A percentile compares a stretch with the other conserved stretches of the same genome.
Evolutionary conservation across 768 basidiomycete genomes (phyloP).

Genomic region (Austroboletus eburneus): DNA sequence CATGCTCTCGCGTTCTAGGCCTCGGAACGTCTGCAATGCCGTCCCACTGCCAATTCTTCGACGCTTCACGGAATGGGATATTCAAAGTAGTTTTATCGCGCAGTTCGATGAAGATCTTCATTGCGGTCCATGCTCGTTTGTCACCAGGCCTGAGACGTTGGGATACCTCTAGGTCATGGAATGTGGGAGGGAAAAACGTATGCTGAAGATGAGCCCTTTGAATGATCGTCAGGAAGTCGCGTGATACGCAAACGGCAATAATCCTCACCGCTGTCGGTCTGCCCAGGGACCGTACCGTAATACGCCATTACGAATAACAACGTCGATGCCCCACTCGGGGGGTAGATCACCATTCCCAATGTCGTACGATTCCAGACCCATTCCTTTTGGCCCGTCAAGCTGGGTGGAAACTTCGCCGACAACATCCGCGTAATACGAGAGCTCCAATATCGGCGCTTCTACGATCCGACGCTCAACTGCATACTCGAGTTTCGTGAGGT

Average conservation of each 20-base stretch:
- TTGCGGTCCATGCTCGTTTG: constrained; percentile 72
- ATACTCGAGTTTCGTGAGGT: constrained; percentile 68
- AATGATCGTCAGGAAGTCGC: constrained; percentile 3
- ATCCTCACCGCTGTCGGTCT: constrained; percentile 77
- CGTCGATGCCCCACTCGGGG: constrained; percentile 92
- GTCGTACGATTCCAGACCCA: constrained; percentile 49
- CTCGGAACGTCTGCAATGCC: constrained; percentile 46
- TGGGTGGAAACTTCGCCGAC: constrained; percentile 67
- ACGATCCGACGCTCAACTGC: constrained; percentile 82
- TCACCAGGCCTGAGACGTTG: constrained; percentile 69
- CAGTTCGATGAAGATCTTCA: constrained; percentile 81
- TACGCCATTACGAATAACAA: constrained; percentile 71
- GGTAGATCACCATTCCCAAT: constrained; percentile 83
- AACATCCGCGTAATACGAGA: constrained; percentile 84
- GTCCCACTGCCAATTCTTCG: constrained; percentile 98
- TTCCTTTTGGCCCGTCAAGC: constrained; percentile 24
- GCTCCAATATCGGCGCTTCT: constrained; percentile 70
- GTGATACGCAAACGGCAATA: background rate
- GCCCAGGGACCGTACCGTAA: constrained; percentile 95
- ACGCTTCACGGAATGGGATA: constrained; percentile 88
- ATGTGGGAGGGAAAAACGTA: constrained; percentile 79
- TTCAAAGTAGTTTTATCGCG: constrained; percentile 71
- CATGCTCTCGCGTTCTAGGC: constrained; percentile 56
- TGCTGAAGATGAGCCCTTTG: constrained; percentile 70
- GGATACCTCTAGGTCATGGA: constrained; percentile 57